A percentile compares a stretch with the other conserved stretches of the same genome.
phyloP scores from a whole-genome alignment of 208 protist species.

The Leishmania martiniquensis region DNA sequence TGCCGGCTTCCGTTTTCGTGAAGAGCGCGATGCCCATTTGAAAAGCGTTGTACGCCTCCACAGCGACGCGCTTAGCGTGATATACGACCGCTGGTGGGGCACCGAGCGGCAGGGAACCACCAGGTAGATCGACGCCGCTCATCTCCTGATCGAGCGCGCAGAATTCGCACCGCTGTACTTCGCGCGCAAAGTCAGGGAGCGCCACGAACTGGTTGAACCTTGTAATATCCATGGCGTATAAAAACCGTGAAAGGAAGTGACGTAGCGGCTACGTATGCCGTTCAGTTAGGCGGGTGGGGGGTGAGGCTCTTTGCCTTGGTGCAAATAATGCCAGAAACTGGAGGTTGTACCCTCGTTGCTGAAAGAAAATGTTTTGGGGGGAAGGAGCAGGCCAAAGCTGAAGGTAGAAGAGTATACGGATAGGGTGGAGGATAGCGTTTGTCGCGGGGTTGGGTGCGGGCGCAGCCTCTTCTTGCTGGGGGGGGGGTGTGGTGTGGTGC shows the following conservation, averaged over 20 bases:
- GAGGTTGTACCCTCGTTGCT: too few relatives aligned
- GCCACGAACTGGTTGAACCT: constrained; percentile 38
- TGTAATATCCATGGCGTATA: constrained; percentile 51
- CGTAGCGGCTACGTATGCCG: not conserved
- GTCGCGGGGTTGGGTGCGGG: too few relatives aligned
- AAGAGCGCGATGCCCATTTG: constrained; percentile 82
- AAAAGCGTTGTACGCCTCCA: constrained; percentile 66
- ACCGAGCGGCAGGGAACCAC: constrained; percentile 17
- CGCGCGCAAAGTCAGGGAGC: constrained; percentile 53
- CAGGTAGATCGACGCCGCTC: constrained; percentile 60
- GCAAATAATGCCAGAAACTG: too few relatives aligned
- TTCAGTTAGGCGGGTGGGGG: too few relatives aligned
- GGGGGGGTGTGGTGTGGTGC: too few relatives aligned
- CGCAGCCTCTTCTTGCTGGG: too few relatives aligned
- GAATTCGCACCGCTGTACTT: constrained; percentile 61
- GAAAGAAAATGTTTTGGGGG: too few relatives aligned
- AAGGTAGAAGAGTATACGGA: too few relatives aligned
- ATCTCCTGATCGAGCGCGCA: constrained; percentile 84
- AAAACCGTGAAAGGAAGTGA: not conserved
- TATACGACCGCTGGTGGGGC: constrained; percentile 48
- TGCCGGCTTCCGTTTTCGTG: constrained; percentile 27
- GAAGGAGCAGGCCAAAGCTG: too few relatives aligned
- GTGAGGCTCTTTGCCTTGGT: too few relatives aligned
- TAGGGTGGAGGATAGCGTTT: too few relatives aligned
- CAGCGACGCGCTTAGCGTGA: constrained; percentile 37